Evolutionary conservation across 2,329 filamentous ascomycete genomes (phyloP), one percentile per base, ranked within the genome.

Genomic region (Fusarium haematococcum): DNA sequence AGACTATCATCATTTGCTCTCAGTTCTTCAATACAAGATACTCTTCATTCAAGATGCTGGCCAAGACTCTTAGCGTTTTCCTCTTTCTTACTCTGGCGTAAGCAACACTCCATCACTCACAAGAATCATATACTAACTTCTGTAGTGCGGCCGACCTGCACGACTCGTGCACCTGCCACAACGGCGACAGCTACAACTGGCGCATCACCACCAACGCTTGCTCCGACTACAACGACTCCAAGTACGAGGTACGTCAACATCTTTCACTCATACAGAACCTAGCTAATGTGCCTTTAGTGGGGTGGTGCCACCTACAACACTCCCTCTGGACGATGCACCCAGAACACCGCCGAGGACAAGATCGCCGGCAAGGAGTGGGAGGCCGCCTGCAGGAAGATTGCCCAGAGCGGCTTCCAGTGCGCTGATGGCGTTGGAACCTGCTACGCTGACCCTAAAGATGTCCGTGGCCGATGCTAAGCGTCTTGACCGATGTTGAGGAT

Each of bases 331-430:
- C 70, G 70, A 73, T 77, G 75, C 43, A 37, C 33, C 14, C 66
- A 74, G 18, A 56, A 43, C 10, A 14, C 60, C 5, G 25, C 67
- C 1, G 71, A 72, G 6, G 75, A 67, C 2, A 32, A 69, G 8
- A n/a, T 77, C n/a, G 75, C 61, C 1, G 75, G 75, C n/a, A 68
- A 77, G 3, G 30, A 77, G 25, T 77, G 75, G 75, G 75, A 77
- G 63, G 75, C 70, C 6, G 73, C 75, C 3, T 77, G 75, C 58
- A 67, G 43, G 13, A 50, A 77, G 48, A 66, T 73, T 18, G 73
- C 75, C 1, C 32, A 67, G 14, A 56, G 64, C 30, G 75, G 75
- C 1, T 77, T 74, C 18, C 48, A 43, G 1, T 77, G 75, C 4
- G 64, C 75, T 0, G 73, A 77, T 45, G 75, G 75, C 20, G 27